phyloP scores from a whole-genome alignment of 768 basidiomycete species.

The Trametes elegans region DNA sequence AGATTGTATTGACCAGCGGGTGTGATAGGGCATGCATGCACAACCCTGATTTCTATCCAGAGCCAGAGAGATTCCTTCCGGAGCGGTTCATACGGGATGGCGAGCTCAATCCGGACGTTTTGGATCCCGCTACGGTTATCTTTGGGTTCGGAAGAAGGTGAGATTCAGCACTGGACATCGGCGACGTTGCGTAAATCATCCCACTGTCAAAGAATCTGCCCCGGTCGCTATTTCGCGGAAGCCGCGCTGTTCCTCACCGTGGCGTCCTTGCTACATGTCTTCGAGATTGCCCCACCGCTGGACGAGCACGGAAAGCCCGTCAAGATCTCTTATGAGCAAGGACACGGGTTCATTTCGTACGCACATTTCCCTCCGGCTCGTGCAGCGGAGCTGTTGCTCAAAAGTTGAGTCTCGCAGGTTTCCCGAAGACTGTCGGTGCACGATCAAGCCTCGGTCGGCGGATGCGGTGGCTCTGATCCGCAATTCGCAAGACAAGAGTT shows the following conservation, averaged over 20 bases:
- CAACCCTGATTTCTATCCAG: conserved; percentile 13
- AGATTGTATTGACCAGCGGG: not conserved
- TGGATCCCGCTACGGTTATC: conserved; percentile 26
- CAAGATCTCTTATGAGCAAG: not conserved
- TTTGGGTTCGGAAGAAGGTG: conserved; percentile 30
- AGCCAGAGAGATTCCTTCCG: conserved; percentile 11
- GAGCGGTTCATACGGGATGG: conserved; percentile 7
- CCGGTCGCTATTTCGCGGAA: conserved; percentile 10
- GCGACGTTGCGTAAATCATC: too few relatives aligned
- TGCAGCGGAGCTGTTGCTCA: too few relatives aligned
- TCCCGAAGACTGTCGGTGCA: conserved; percentile 6
- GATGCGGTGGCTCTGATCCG: not conserved
- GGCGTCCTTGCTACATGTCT: conserved; percentile 1
- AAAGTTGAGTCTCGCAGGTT: not conserved
- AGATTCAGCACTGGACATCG: too few relatives aligned
- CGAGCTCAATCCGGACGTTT: conserved; percentile 19
- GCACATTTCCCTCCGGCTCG: not conserved
- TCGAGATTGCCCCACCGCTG: conserved; percentile 1
- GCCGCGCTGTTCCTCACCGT: conserved; percentile 1
- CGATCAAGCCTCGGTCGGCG: not conserved
- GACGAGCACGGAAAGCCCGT: conserved; percentile 4
- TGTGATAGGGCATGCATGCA: conserved; percentile 8
- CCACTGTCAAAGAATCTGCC: not conserved
- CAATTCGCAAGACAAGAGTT: too few relatives aligned
- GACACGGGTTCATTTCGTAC: conserved; percentile 5